Percentiles rank a stretch among this genome's conserved stretches.
Conservation (phyloP, 768 basidiomycete genomes). For the Termitomyces heimii region DNA sequence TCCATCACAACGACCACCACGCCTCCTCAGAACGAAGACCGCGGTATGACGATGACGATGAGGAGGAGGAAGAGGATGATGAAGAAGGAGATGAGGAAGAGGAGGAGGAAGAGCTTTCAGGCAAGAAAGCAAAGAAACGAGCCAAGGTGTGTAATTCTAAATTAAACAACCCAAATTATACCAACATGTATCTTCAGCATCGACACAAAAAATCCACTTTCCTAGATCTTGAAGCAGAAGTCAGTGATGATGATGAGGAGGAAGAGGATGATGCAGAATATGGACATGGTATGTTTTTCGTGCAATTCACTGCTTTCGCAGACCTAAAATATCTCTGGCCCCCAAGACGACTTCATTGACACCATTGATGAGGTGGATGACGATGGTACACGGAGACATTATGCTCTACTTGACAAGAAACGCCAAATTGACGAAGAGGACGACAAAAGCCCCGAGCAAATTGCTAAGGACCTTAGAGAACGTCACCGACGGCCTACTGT, state of each 20-base stretch:
- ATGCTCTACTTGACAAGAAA: constrained; percentile 62
- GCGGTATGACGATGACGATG: constrained; percentile 27
- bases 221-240: constrained; percentile 94
- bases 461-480: constrained; percentile 75
- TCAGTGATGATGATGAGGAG: constrained; percentile 96
- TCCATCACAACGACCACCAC: constrained; percentile 36
- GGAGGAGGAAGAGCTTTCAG: constrained; percentile 46
- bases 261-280: constrained; percentile 78
- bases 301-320: neutral
- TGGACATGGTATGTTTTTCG: constrained; percentile 38
- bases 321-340: neutral
- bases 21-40: constrained; percentile 25
- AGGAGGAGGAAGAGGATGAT: constrained; percentile 34
- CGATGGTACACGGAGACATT: constrained; percentile 50
- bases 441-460: constrained; percentile 75
- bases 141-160: constrained; percentile 42
- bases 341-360: constrained; percentile 66
- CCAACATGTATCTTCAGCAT: constrained; percentile 30
- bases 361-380: constrained; percentile 63
- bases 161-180: constrained; percentile 2
- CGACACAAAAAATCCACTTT: constrained; percentile 70
- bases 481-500: constrained; percentile 68
- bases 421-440: constrained; percentile 68
- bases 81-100: constrained; percentile 55
- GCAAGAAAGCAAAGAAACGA: constrained; percentile 49